Conservation (phyloP, 176 grass and related monocot genomes). For the Themeda triandra region DNA sequence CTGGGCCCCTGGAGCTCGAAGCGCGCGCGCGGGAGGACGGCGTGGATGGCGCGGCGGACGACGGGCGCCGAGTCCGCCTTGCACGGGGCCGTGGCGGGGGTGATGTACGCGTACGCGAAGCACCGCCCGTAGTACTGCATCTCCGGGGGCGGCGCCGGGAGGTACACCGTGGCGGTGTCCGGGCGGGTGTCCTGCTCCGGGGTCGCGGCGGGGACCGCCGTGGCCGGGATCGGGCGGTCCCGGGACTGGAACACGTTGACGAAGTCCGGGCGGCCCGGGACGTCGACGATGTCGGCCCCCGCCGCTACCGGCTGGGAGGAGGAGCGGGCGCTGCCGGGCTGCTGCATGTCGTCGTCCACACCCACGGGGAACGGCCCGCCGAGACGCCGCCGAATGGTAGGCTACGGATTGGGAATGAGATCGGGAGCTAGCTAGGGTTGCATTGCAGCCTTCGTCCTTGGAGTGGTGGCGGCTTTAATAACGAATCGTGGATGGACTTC, state of each 20-base stretch:
- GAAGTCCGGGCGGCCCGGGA: neutral
- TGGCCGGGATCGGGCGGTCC: neutral
- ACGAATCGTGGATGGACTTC: no score
- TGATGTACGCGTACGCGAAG: slow-evolving; percentile 24
- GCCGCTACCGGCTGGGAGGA: neutral
- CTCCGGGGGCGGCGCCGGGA: neutral
- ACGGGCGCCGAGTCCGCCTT: neutral
- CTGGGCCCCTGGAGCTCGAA: neutral
- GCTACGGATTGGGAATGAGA: no score
- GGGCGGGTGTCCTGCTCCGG: neutral
- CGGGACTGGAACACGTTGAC: neutral
- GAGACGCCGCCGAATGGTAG: no score
- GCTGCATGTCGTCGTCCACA: no score
- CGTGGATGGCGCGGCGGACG: neutral
- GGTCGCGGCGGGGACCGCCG: neutral
- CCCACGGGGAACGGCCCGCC: no score
- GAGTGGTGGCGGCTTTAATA: no score
- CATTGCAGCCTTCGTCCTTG: no score
- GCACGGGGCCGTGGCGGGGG: neutral
- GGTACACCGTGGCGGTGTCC: neutral
- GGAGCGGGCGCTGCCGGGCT: neutral
- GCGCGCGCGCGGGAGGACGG: neutral
- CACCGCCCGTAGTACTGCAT: neutral
- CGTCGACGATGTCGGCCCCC: neutral
- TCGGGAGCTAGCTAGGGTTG: no score